These are phyloP conservation scores for Phytophthora meadii DNA, from an alignment of 352 stramenopile genomes.

Conservation along the genomic window DNA sequence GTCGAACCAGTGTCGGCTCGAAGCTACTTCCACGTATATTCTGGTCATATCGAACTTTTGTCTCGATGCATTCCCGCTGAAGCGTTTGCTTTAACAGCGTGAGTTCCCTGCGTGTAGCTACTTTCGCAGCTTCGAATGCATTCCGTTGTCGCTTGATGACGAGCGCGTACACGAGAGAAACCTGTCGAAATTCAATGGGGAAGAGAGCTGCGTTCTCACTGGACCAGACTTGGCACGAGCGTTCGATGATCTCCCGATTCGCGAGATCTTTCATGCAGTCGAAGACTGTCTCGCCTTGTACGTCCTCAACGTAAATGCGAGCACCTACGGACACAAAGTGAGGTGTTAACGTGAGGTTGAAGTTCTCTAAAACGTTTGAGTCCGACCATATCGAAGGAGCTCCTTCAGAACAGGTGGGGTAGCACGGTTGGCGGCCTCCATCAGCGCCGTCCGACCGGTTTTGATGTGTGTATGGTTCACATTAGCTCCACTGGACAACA, in stretches of 20 bases:
- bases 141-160: constrained; percentile 47
- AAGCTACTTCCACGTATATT: constrained; percentile 36
- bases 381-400: constrained; percentile 66
- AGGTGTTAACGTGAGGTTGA: background rate
- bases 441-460: constrained; percentile 62
- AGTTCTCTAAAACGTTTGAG: background rate
- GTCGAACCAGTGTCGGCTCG: constrained; percentile 49
- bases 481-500: constrained; percentile 52
- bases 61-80: constrained; percentile 50
- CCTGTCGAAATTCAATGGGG: constrained; percentile 51
- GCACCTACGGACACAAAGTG: constrained; percentile 37
- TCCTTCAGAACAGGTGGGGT: constrained; percentile 51
- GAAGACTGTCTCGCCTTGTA: constrained; percentile 54
- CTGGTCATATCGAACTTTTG: constrained; percentile 65
- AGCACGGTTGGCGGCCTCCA: constrained; percentile 61
- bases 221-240: constrained; percentile 48
- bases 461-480: constrained; percentile 65
- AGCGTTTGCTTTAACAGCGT: constrained; percentile 36
- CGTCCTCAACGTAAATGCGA: constrained; percentile 47
- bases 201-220: constrained; percentile 50
- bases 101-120: constrained; percentile 38
- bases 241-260: constrained; percentile 41
- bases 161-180: constrained; percentile 44
- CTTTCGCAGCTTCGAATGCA: constrained; percentile 19
- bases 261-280: constrained; percentile 46